Evolutionary conservation across 805 yeast species (phyloP), one percentile per base, ranked within the genome.

Genomic region (Sporopachydermia lactativora): DNA sequence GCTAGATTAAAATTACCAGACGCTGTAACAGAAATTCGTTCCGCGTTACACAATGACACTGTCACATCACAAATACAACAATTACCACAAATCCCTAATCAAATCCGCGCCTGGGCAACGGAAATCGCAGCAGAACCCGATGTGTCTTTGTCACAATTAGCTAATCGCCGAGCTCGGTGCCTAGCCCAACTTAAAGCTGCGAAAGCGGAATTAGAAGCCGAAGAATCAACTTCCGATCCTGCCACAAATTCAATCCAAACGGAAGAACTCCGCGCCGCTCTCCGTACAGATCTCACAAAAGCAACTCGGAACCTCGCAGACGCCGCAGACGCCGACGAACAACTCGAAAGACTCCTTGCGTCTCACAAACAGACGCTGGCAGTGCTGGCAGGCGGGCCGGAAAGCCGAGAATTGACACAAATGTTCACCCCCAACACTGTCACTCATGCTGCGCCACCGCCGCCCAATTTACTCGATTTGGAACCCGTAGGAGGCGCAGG

Each of bases 1-100:
- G 97, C 86, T 50, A 85, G 72, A 49, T 69, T 85, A 47, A 78
- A 79, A 42, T 63, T 89, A 42, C 95, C 96, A 2, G 66, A 66
- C 36, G 70, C 82, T 2, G 57, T 83, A 28, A 68, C 62, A 13
- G 75, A 71, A 16, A 54, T 83, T 35, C n/a, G n/a, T n/a, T n/a
- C n/a, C n/a, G n/a, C n/a, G n/a, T n/a, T n/a, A n/a, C n/a, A n/a
- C n/a, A n/a, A n/a, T n/a, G n/a, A n/a, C n/a, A n/a, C n/a, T n/a
- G n/a, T n/a, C n/a, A n/a, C n/a, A n/a, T n/a, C n/a, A n/a, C n/a
- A n/a, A n/a, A n/a, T n/a, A n/a, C n/a, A n/a, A n/a, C n/a, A n/a
- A n/a, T n/a, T n/a, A n/a, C n/a, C n/a, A n/a, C n/a, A n/a, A n/a
- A n/a, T n/a, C n/a, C n/a, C n/a, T n/a, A n/a, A n/a, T n/a, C n/a